A percentile compares a stretch with the other conserved stretches of the same genome.
phyloP scores from a whole-genome alignment of 208 protist genomes.

The Leptomonas seymouri region DNA sequence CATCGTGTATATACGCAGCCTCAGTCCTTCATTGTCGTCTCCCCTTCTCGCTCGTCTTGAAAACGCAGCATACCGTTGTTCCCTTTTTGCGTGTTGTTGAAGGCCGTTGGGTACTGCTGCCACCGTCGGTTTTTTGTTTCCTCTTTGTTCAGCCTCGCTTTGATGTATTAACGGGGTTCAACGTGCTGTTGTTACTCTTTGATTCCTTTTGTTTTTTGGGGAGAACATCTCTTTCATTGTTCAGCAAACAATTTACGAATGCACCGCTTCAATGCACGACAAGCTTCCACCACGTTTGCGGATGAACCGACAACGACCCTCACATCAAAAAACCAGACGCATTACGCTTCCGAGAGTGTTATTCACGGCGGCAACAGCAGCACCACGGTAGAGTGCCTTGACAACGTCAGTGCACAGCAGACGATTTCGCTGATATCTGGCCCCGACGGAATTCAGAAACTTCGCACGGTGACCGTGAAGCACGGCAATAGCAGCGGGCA shows the following conservation, averaged over 20 bases:
- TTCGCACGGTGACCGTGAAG: background rate
- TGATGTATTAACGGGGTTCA: no score
- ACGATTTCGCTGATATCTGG: background rate
- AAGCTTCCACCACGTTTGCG: conserved; percentile 10
- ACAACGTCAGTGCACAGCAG: background rate
- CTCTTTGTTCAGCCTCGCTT: no score
- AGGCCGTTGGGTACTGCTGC: no score
- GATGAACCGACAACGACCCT: background rate
- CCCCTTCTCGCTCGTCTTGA: no score
- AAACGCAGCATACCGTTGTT: no score
- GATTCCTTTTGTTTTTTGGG: conserved; percentile 17
- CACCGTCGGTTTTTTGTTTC: no score
- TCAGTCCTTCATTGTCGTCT: no score
- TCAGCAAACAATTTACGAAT: background rate
- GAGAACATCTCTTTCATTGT: conserved; percentile 2
- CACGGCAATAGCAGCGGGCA: background rate
- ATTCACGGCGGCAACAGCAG: background rate
- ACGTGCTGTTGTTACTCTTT: background rate
- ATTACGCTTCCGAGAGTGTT: no score
- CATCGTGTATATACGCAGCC: no score
- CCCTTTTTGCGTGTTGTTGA: no score
- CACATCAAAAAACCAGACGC: background rate
- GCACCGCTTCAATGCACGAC: conserved; percentile 13
- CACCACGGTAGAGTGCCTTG: background rate
- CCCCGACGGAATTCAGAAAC: background rate